A percentile compares a stretch with the other conserved stretches of the same genome.
phyloP scores from a whole-genome alignment of 345 rosid species.

The Hypericum androsaemum region DNA sequence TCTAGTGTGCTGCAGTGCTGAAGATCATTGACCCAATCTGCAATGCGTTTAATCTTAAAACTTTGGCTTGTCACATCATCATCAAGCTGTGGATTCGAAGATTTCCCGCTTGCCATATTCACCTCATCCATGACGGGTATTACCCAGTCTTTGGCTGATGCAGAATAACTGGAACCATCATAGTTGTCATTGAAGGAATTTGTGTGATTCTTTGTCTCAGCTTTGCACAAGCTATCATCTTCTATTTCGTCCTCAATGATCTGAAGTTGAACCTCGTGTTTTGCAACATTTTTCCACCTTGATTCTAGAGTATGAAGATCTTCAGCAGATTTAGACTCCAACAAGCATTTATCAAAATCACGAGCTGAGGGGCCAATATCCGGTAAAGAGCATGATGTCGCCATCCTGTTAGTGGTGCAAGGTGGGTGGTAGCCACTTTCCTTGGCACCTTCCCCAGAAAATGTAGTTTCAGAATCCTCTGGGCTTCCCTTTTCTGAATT shows the following conservation, averaged over 20 bases:
- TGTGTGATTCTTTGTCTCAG: constrained; percentile 28
- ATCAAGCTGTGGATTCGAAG: constrained; percentile 27
- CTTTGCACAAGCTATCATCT: constrained; percentile 18
- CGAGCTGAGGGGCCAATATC: constrained; percentile 23
- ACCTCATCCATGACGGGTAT: constrained; percentile 50
- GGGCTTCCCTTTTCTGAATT: constrained; percentile 37
- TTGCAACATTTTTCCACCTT: constrained; percentile 26
- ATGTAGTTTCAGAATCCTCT: constrained; percentile 32
- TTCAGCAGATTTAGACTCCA: constrained; percentile 48
- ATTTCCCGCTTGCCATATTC: constrained; percentile 32
- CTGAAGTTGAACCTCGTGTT: constrained; percentile 26
- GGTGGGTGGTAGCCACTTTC: constrained; percentile 32
- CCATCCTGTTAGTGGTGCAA: constrained; percentile 23
- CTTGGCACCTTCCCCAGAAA: constrained; percentile 34
- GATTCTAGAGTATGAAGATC: constrained; percentile 36
- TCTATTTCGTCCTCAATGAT: constrained; percentile 22
- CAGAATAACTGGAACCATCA: constrained; percentile 45
- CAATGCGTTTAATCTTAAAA: constrained; percentile 63
- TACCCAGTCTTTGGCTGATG: constrained; percentile 59
- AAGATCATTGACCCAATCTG: constrained; percentile 82
- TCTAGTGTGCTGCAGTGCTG: constrained; percentile 48
- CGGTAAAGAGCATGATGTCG: constrained; percentile 54
- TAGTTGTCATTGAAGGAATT: constrained; percentile 32
- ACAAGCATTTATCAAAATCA: constrained; percentile 25
- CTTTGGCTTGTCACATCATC: constrained; percentile 45